These are phyloP conservation scores for Gonapodya sp. DNA, from an alignment of 192 early-diverging fungal species.

Conservation along the genomic window DNA sequence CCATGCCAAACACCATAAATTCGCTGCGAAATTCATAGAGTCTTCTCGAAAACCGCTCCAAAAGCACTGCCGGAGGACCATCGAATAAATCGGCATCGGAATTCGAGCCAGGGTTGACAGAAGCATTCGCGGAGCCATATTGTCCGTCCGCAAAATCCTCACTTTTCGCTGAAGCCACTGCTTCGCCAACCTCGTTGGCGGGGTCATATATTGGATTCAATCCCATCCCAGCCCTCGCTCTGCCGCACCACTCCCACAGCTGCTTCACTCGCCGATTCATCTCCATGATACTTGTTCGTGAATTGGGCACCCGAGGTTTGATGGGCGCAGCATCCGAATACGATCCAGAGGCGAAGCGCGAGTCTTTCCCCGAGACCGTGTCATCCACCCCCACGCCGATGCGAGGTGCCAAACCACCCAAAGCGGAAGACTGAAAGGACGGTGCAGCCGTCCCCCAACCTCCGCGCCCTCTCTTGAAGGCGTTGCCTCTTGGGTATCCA, in stretches of 20 bases:
- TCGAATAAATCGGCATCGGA: background rate
- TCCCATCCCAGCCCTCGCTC: conserved; percentile 32
- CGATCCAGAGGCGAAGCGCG: background rate
- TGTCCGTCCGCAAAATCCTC: background rate
- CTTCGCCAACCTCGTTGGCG: background rate
- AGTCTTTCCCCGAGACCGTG: background rate
- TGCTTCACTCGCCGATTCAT: conserved; percentile 59
- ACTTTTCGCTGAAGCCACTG: background rate
- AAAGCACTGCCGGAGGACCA: background rate
- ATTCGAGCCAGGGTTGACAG: too few relatives aligned
- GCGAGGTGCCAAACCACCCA: conserved; percentile 20
- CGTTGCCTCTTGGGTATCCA: background rate
- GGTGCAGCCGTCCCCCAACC: background rate
- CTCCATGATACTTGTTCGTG: conserved; percentile 41
- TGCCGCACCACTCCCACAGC: conserved; percentile 45
- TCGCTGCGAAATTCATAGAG: background rate
- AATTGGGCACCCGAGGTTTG: conserved; percentile 39
- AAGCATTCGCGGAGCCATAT: background rate
- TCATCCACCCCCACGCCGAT: conserved; percentile 18
- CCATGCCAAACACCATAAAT: background rate
- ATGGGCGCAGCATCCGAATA: conserved; percentile 19
- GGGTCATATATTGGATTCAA: background rate
- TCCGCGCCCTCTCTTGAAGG: background rate
- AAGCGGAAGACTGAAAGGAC: conserved; percentile 9
- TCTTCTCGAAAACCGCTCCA: background rate